Percentiles rank a stretch among this genome's conserved stretches.
Evolutionary conservation across 225 moss, liverwort and hornwort species (phyloP).

Genomic region (Ulota crispa): DNA sequence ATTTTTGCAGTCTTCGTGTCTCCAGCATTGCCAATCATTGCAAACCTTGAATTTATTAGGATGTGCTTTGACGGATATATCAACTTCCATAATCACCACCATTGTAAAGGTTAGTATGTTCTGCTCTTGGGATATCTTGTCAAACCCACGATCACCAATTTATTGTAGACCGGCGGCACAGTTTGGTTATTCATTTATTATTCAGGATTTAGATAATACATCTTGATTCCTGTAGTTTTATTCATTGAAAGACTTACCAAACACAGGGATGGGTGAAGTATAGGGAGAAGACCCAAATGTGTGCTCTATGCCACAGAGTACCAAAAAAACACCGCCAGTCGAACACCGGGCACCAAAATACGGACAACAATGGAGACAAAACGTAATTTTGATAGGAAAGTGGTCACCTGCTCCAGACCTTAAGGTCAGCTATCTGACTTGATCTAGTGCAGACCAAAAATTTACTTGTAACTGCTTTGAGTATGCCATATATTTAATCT

Average conservation of each 20-base stretch:
- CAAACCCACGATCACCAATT: not conserved
- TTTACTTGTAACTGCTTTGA: not conserved
- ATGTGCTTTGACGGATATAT: slow-evolving; percentile 62
- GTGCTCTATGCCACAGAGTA: not conserved
- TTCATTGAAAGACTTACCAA: slow-evolving; percentile 10
- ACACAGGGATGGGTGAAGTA: slow-evolving; percentile 8
- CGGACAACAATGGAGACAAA: slow-evolving; percentile 50
- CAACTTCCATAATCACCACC: slow-evolving; percentile 29
- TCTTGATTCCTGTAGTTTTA: not conserved
- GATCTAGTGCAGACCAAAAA: not conserved
- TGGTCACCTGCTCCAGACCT: slow-evolving; percentile 41
- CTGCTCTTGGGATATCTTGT: not conserved
- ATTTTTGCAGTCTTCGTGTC: slow-evolving; percentile 49
- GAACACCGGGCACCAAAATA: slow-evolving; percentile 30
- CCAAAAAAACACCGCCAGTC: not conserved
- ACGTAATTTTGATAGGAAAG: slow-evolving; percentile 36
- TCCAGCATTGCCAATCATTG: slow-evolving; percentile 62
- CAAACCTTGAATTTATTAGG: slow-evolving; percentile 72
- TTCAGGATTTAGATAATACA: not conserved
- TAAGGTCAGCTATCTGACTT: slow-evolving; percentile 21
- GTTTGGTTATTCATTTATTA: not conserved
- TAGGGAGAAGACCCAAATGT: slow-evolving; percentile 29
- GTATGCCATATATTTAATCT: not conserved
- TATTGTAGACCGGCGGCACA: rapidly evolving
- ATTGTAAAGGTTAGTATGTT: slow-evolving; percentile 57